A percentile compares a stretch with the other conserved stretches of the same genome.
Conservation (phyloP, 176 grass and related monocot genomes). For the Thinopyrum elongatum region DNA sequence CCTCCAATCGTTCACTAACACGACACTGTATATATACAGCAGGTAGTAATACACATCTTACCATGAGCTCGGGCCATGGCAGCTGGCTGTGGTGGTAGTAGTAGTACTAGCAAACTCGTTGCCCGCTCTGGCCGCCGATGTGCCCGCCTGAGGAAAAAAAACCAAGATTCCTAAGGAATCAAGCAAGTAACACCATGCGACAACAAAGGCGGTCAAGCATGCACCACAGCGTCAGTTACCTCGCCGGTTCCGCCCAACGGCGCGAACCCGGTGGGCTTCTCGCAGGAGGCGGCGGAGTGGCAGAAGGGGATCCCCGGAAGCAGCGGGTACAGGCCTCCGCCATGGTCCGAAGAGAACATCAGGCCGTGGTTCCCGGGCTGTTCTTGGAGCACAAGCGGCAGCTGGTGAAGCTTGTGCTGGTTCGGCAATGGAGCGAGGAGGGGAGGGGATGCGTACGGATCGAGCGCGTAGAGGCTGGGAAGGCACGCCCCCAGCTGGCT, state of each 20-base stretch:
- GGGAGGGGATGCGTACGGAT: slow-evolving; percentile 14
- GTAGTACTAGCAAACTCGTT: slow-evolving; percentile 5
- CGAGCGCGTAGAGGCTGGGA: slow-evolving; percentile 44
- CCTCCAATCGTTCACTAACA: not conserved
- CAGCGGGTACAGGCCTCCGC: slow-evolving; percentile 35
- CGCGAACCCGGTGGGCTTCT: slow-evolving; percentile 22
- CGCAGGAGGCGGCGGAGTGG: slow-evolving; percentile 12
- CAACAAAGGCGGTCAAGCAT: not conserved
- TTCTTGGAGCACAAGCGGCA: slow-evolving; percentile 40
- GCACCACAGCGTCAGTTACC: not conserved
- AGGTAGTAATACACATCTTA: not conserved
- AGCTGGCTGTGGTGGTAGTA: not conserved
- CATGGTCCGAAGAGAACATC: slow-evolving; percentile 32
- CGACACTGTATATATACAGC: too few relatives aligned
- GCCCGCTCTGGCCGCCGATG: slow-evolving; percentile 3
- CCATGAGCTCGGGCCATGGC: slow-evolving; percentile 35
- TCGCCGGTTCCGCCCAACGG: slow-evolving; percentile 20
- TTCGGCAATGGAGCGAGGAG: slow-evolving; percentile 31
- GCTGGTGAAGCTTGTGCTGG: slow-evolving; percentile 41
- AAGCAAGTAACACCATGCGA: not conserved
- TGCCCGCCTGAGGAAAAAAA: slow-evolving; percentile 7
- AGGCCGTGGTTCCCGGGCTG: slow-evolving; percentile 32
- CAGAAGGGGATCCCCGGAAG: slow-evolving; percentile 47
- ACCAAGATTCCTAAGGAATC: not conserved
- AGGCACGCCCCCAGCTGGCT: slow-evolving; percentile 42